These are phyloP conservation scores for Aspergillus wentii DNA, from an alignment of 495 filamentous ascomycete genomes.

Conservation along the genomic window DNA sequence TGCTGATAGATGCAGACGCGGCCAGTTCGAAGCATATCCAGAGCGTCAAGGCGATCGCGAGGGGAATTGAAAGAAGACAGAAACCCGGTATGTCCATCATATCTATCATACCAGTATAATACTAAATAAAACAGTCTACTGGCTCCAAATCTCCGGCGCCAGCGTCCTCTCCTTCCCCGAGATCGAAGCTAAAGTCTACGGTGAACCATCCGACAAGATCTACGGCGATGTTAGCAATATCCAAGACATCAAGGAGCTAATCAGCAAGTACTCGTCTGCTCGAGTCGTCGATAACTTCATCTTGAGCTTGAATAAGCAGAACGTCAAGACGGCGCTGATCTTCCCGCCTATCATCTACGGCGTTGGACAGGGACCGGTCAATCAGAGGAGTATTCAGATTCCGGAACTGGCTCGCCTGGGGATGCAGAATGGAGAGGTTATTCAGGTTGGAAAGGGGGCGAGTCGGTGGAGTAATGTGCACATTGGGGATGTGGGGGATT, in stretches of 20 bases:
- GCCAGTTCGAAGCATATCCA: conserved; percentile 35
- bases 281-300: conserved; percentile 49
- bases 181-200: conserved; percentile 16
- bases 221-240: conserved; percentile 21
- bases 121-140: conserved; percentile 13
- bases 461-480: conserved; percentile 65
- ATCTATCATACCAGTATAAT: neutral
- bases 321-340: conserved; percentile 58
- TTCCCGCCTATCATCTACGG: conserved; percentile 72
- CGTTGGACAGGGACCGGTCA: conserved; percentile 57
- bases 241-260: conserved; percentile 28
- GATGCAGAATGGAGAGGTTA: conserved; percentile 49
- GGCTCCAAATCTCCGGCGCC: conserved; percentile 29
- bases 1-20: conserved; percentile 19
- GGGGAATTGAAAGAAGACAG: conserved; percentile 25
- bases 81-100: conserved; percentile 5
- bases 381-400: conserved; percentile 57
- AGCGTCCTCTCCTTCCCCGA: conserved; percentile 25
- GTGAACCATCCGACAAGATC: conserved; percentile 17
- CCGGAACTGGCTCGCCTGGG: conserved; percentile 47
- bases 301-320: conserved; percentile 24
- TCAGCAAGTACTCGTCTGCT: conserved; percentile 39
- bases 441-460: conserved; percentile 54
- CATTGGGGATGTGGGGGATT: conserved; percentile 56
- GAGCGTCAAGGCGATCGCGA: conserved; percentile 33